Base-by-base conservation (phyloP, 495 filamentous ascomycete genomes). In the Aspergillus steynii region DNA sequence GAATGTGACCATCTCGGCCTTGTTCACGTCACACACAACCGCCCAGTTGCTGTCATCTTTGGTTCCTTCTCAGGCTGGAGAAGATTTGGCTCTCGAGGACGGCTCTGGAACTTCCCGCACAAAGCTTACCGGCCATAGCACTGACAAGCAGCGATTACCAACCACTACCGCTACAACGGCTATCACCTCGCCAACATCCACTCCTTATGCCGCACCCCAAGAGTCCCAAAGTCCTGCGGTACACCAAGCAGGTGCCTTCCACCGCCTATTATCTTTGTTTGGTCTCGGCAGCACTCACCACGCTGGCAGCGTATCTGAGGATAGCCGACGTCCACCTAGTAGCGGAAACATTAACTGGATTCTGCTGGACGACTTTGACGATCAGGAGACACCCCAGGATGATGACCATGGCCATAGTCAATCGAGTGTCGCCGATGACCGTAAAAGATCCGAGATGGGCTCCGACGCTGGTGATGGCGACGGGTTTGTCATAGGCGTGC, bases 11-110 rank as follows among this genome's bases (percentile, higher is more conserved):
- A 97, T 98, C 53, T 92, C 95, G 4, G 89, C 96, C 1, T 77
- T 98, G 12, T 99, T 99, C 71, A 98, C 95, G 0, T 96, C 95
- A 1, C 84, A 93, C 65, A 99, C 92, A 5, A 98, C 93, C 7
- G 95, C 96, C 2, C 93, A 97, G 70, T 80, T 99, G 20, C 82
- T 99, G 5, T 96, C 95, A 1, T 93, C 94, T 4, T 82, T 99
- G 51, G 87, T 95, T 60, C 91, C 92, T 37, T 83, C 84, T 6
- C 88, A 88, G 59, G 83, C 81, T 56, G 81, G 81, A 49, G 77
- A 81, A n/a, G 81, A 85, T 59, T 75, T 83, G 42, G 76, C 72
- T 12, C 64, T 84, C 10, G 85, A 84, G 52, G 83, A 84, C 50
- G 81, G 64, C 1, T 60, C 61, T 7, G 71, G 68, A 34, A 50